phyloP scores from a whole-genome alignment of 768 basidiomycete species.

The Rickenella mellea region DNA sequence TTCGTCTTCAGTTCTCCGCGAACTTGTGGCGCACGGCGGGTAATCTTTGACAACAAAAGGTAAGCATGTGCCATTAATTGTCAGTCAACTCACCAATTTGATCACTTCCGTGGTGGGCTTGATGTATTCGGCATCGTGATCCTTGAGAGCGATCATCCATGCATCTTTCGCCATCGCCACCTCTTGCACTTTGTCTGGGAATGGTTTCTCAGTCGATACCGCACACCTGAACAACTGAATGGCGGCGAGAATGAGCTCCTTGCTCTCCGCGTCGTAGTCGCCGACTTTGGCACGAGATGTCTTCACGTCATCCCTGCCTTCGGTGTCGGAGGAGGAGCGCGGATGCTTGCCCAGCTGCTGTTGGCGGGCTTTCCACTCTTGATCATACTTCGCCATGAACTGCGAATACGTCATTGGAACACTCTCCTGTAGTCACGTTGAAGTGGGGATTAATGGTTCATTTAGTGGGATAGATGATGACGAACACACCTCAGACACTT shows the following conservation, averaged over 20 bases:
- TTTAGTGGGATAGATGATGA: too few species aligned
- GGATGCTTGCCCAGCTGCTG: too few species aligned
- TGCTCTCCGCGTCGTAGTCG: conserved; percentile 11
- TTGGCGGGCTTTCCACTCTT: too few species aligned
- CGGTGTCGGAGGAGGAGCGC: too few species aligned
- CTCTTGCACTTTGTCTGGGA: conserved; percentile 12
- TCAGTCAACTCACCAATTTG: conserved; percentile 11
- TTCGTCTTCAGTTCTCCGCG: conserved; percentile 1
- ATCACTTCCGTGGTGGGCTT: conserved; percentile 8
- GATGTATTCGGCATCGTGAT: conserved; percentile 2
- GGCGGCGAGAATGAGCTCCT: conserved; percentile 14
- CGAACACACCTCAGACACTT: too few species aligned
- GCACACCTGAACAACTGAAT: conserved; percentile 9
- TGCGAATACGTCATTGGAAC: too few species aligned
- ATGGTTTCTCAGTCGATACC: conserved; percentile 12
- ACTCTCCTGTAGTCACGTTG: too few species aligned
- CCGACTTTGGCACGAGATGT: too few species aligned
- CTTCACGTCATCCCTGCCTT: too few species aligned
- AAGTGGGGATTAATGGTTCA: too few species aligned
- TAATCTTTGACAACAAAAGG: conserved; percentile 1
- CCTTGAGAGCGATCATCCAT: conserved; percentile 9
- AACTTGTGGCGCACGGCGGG: conserved; percentile 4
- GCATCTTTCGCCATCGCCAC: conserved; percentile 4
- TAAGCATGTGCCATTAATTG: background rate
- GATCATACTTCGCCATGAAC: too few species aligned